Base-by-base conservation (phyloP, 164 flowering plant species). In the Vitis cinerea region DNA sequence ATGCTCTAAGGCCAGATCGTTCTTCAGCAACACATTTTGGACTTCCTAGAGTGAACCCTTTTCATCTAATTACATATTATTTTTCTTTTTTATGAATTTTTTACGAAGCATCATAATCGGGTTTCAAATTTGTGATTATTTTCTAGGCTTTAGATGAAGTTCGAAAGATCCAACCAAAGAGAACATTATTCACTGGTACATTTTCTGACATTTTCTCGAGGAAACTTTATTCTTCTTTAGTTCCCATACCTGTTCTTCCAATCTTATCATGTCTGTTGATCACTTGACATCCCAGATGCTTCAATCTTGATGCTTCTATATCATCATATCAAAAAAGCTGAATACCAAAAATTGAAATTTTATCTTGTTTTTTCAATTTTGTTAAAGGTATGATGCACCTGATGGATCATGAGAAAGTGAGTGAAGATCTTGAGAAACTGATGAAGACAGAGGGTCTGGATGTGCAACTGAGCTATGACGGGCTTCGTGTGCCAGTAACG, bases 381-480 rank as follows among this genome's bases (percentile, higher is more conserved):
- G 27, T n/a, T 77, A 78, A 78, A 94, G 99, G 99, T 50, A 95
- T 95, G 99, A 95, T 92, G 97, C 99, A 95, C 80, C 76, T 90
- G 64, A 92, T 95, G 99, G 97, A 95, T 77, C 99, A 95, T 70
- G 97, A 95, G 16, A 83, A 78, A 72, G 92, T 90, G 70, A 95
- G 79, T 27, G 81, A 79, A 68, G 79, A 81, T 37, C 98, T 95
- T 48, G 14, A 50, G 29, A 86, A 83, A 63, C 70, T 91, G 75
- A 83, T 50, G 83, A 90, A 86, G 51, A 75, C 88, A 1, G 99
- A 92, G 69, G 98, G 96, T 54, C 81, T 92, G 44, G 97, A 95
- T 81, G 89, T 86, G 23, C 92, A 90, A 71, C 81, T 92, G 62
- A 91, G 94, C 83, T 90, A 91, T 56, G 99, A 95, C 50, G 98